A percentile compares a stretch with the other conserved stretches of the same genome.
phyloP scores from a whole-genome alignment of 2,329 filamentous ascomycete genomes.

The Fusarium bulbicola region DNA sequence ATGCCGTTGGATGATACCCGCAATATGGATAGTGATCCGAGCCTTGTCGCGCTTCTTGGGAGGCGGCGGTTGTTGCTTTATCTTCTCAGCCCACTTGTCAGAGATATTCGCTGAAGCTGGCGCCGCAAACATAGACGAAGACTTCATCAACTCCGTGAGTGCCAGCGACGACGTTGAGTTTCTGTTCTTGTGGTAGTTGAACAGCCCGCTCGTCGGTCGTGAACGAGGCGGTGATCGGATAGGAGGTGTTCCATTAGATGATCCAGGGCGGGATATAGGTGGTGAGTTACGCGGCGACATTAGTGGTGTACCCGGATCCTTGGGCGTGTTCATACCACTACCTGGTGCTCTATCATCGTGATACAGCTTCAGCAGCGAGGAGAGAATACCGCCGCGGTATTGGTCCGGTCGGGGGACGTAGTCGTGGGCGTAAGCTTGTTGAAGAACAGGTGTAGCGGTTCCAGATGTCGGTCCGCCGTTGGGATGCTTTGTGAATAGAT shows the following conservation, averaged over 20 bases:
- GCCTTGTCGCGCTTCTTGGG: conserved; percentile 51
- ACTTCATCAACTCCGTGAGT: conserved; percentile 62
- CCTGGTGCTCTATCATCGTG: conserved; percentile 56
- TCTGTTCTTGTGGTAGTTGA: conserved; percentile 54
- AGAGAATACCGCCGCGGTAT: conserved; percentile 78
- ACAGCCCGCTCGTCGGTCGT: conserved; percentile 51
- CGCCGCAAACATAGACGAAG: conserved; percentile 61
- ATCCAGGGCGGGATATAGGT: conserved; percentile 51
- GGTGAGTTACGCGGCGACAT: conserved; percentile 56
- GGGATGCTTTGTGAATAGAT: conserved; percentile 45
- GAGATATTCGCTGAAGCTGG: conserved; percentile 57
- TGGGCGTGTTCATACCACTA: conserved; percentile 55
- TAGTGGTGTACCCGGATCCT: conserved; percentile 50
- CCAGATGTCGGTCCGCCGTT: conserved; percentile 46
- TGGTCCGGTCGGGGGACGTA: conserved; percentile 74
- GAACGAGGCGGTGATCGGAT: conserved; percentile 45
- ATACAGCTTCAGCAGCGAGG: conserved; percentile 76
- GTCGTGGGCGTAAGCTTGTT: conserved; percentile 60
- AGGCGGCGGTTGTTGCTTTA: conserved; percentile 49
- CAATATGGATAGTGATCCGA: conserved; percentile 67
- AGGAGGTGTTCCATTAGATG: conserved; percentile 45
- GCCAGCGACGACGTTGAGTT: conserved; percentile 56
- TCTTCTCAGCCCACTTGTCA: conserved; percentile 55
- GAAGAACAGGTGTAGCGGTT: conserved; percentile 50
- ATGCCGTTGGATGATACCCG: conserved; percentile 78